Base-by-base conservation (phyloP, 768 basidiomycete species). In the Tricholomella constricta region DNA sequence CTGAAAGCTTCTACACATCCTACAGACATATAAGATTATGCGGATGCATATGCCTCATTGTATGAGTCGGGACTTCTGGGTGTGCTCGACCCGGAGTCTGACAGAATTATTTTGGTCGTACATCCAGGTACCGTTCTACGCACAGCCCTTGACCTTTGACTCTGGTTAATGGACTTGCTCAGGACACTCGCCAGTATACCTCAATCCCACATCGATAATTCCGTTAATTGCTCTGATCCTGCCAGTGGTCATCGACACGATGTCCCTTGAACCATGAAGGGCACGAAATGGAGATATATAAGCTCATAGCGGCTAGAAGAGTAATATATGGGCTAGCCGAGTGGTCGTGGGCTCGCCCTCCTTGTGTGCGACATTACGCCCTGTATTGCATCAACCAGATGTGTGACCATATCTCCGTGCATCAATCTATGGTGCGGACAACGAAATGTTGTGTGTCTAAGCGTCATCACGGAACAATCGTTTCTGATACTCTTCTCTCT, bases 21-120 rank as follows among this genome's bases (percentile, higher is more conserved):
- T 20, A 1, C 25, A 70, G 69, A 60, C 9, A 70, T 70, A 8
- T 68, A 65, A 50, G 65, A 70, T 52, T 67, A 67, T 40, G 67
- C 66, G 1, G 67, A 70, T 17, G 63, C 67, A 4, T 68, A 68
- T 25, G 61, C 65, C 3, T 50, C 60, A 1, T 48, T 70, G 2
- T 64, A 59, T 23, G 64, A 55, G 29, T 70, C 69, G 1, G 65
- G 65, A 2, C 35, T 68, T 4, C 54, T 70, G 6, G 63, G 66
- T 2, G 38, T 27, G 14, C 45, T 67, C 6, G 54, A 68, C 56
- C 63, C 56, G 1, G 52, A 56, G 20, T 29, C 56, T 7, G 61
- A 68, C 38, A 61, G 61, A 51, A 56, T 70, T 1, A 52, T 70
- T n/a, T 31, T 69, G 12, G 65, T 65, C 23, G 69, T 68, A 2